Evolutionary conservation across 2,329 filamentous ascomycete genomes (phyloP), one percentile per base, ranked within the genome.

Genomic region (Ambrosiella beaveri): DNA sequence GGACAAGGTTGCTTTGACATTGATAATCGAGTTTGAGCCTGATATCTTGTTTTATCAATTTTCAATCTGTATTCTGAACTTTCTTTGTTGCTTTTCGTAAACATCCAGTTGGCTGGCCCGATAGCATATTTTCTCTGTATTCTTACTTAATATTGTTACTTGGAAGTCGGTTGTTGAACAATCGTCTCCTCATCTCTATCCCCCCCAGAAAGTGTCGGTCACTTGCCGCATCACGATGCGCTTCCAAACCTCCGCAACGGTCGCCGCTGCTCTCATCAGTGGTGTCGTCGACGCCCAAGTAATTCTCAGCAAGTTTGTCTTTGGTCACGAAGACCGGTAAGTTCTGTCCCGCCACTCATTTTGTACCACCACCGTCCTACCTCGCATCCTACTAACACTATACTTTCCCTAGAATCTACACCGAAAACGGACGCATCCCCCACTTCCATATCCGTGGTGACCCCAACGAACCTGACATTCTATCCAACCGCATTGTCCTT

Each of bases 401-500:
- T 17, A 1, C 8, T 13, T 2, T 2, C 56, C 63, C 63, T 27
- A 84, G 82, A 64, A 80, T 93, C 72, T 85, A 85, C 55, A 77
- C 79, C 64, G 72, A 74, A 57, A 71, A 76, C 56, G 69, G 71
- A 35, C 68, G 69, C 57, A 71, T 84, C 54, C 77, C 79, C 61
- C 71, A 77, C 67, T 84, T 79, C 66, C 68, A 70, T 59, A 68
- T 81, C 61, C 71, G 75, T 58, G 80, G 80, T 67, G 73, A 72
- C 50, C 79, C 80, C 36, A 68, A 72, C 62, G 64, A 69, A 40
- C 80, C 81, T 63, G 78, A 85, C 65, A 69, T 85, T 61, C 80
- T 96, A 61, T 95, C 89, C 63, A 91, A 97, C 75, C 88, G 90
- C 68, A 68, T 97, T 61, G 86, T 98, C 68, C 79, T 98, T 59